Evolutionary conservation across 1,284 basidiomycete genomes (phyloP).

Genomic region (Marasmius oreades): DNA sequence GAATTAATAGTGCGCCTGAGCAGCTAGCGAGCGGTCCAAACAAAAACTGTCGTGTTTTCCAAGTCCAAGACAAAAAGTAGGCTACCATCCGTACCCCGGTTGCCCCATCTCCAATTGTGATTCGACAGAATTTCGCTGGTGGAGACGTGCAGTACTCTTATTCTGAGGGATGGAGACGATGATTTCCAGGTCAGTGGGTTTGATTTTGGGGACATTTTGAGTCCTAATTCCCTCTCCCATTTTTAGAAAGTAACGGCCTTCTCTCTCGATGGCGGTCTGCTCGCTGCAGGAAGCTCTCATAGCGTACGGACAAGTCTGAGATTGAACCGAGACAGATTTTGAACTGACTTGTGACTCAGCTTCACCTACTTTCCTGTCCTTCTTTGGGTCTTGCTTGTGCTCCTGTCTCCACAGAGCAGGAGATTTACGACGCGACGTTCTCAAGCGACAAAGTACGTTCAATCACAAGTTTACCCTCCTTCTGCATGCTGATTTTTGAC

Average conservation of each 20-base stretch:
- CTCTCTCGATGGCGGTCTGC: constrained; percentile 57
- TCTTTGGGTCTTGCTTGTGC: constrained; percentile 48
- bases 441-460: constrained; percentile 42
- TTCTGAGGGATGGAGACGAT: constrained; percentile 47
- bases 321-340: no score
- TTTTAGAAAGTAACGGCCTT: constrained; percentile 74
- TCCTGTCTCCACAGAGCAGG: constrained; percentile 54
- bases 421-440: constrained; percentile 76
- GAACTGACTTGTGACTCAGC: constrained; percentile 36
- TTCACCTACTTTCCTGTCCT: constrained; percentile 69
- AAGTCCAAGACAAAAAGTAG: constrained; percentile 58
- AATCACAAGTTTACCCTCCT: neutral
- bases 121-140: constrained; percentile 53
- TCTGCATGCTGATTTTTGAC: neutral
- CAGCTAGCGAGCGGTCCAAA: constrained; percentile 66
- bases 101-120: constrained; percentile 6
- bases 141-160: constrained; percentile 59
- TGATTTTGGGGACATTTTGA: neutral
- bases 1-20: constrained; percentile 76
- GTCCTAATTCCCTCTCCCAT: no score
- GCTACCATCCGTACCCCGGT: neutral
- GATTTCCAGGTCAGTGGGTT: constrained; percentile 70
- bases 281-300: constrained; percentile 62
- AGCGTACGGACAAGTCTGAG: constrained; percentile 46
- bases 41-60: constrained; percentile 78